Conservation (phyloP, 1,284 basidiomycete genomes). For the Afroboletus lepidellus region DNA sequence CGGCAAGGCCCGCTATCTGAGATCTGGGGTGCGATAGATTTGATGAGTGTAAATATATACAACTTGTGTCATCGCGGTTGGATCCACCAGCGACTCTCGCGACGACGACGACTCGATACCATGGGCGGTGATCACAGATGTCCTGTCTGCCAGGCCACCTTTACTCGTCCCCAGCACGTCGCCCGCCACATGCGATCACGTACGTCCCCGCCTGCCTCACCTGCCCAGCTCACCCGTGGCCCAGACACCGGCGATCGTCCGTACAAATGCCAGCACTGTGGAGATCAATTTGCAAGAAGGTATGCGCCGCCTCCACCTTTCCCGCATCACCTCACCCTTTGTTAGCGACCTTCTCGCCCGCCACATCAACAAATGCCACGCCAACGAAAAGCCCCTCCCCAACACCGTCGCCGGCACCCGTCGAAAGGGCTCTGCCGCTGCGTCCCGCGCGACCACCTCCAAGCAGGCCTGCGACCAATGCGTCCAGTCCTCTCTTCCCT, state of each 20-base stretch:
- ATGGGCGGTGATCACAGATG: slow-evolving; percentile 75
- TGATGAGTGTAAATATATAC: slow-evolving; percentile 39
- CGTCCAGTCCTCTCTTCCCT: slow-evolving; percentile 76
- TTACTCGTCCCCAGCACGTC: slow-evolving; percentile 88
- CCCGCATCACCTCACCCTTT: neutral
- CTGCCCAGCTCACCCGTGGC: slow-evolving; percentile 10
- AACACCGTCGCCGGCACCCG: slow-evolving; percentile 34
- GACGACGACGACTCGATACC: slow-evolving; percentile 21
- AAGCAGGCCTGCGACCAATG: slow-evolving; percentile 87
- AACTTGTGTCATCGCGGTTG: slow-evolving; percentile 36
- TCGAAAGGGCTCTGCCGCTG: slow-evolving; percentile 59
- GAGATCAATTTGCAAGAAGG: slow-evolving; percentile 88
- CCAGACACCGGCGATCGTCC: slow-evolving; percentile 89
- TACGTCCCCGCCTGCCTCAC: slow-evolving; percentile 43
- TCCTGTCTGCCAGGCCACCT: slow-evolving; percentile 83
- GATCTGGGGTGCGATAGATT: slow-evolving; percentile 33
- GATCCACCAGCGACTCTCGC: slow-evolving; percentile 26
- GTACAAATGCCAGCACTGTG: slow-evolving; percentile 87
- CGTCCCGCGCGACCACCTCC: slow-evolving; percentile 68
- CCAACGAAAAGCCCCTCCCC: slow-evolving; percentile 62
- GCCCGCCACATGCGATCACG: slow-evolving; percentile 87
- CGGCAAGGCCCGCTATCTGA: slow-evolving; percentile 33
- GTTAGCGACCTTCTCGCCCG: slow-evolving; percentile 79
- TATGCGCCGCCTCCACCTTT: slow-evolving; percentile 33
- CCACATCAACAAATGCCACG: slow-evolving; percentile 89